Base-by-base conservation (phyloP, 2,329 filamentous ascomycete species). In the Calycina marina region DNA sequence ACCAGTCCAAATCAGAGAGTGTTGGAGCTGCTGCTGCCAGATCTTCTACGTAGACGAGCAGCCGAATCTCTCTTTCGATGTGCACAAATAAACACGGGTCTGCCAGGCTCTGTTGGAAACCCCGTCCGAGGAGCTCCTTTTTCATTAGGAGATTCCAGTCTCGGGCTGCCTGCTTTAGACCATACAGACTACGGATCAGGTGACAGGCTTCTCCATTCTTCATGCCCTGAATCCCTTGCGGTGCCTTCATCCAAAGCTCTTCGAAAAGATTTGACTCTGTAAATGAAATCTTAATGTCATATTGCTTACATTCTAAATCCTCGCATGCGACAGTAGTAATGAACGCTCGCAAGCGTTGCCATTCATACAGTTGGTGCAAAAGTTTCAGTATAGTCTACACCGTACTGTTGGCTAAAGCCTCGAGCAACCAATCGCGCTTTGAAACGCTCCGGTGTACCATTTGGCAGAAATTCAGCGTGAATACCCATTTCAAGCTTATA, bases 11-110 rank as follows among this genome's bases (percentile, higher is more conserved):
- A 25, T 14, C 30, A 13, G 18, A 3, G 22, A 30, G 5, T 10
- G 6, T 22, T 25, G 15, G 1, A 1, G 2, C 1, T n/a, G 11
- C 24, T 34, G 28, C 10, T 6, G 30, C 2, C 10, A 37, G 33
- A 33, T 37, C 25, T n/a, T 33, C 25, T 3, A 37, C 15, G 3
- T 37, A 37, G 6, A 37, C n/a, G 3, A 30, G 17, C 25, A 37
- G 28, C 4, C 33, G 29, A 8, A 18, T 3, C 5, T 12, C 13
- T 2, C 5, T 18, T 3, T 30, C 15, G 5, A 10, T 12, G 10
- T 12, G 13, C 8, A 10, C 22, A 14, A 30, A 30, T 6, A n/a
- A 6, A 20, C 28, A 11, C 5, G 16, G 3, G 8, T 30, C 28
- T 5, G 8, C 16, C 13, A 30, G 6, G 14, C 8, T 9, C 4